Evolutionary conservation across 164 flowering plant species (phyloP).

Genomic region (Liquidambar formosana): DNA sequence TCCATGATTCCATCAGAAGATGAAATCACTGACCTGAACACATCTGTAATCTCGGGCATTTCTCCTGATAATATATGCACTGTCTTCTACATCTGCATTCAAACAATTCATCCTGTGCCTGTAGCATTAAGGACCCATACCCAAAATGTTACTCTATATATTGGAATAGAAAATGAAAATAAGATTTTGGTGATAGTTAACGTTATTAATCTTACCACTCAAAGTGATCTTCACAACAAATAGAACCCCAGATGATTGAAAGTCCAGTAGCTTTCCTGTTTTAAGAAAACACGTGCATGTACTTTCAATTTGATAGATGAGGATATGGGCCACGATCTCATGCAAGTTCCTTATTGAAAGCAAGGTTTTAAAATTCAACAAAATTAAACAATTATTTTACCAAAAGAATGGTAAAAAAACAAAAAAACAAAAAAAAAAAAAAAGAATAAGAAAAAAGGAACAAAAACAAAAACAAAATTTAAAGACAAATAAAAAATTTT

Average conservation of each 20-base stretch:
- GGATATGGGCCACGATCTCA: neutral
- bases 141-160: neutral
- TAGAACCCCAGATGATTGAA: conserved; percentile 69
- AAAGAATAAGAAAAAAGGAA: too few relatives aligned
- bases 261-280: conserved; percentile 80
- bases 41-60: conserved; percentile 12
- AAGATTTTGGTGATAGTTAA: neutral
- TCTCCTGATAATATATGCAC: conserved; percentile 54
- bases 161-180: neutral
- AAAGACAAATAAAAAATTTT: too few relatives aligned
- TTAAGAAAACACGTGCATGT: neutral
- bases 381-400: too few relatives aligned
- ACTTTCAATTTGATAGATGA: neutral
- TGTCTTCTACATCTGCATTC: conserved; percentile 68
- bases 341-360: too few relatives aligned
- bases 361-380: too few relatives aligned
- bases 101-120: conserved; percentile 93
- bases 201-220: conserved; percentile 45
- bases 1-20: conserved; percentile 47
- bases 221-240: conserved; percentile 94
- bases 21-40: conserved; percentile 73
- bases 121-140: conserved; percentile 9
- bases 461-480: too few relatives aligned
- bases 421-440: too few relatives aligned
- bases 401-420: too few relatives aligned